phyloP scores from a whole-genome alignment of 345 rosid species.

The Populus pruinosa region DNA sequence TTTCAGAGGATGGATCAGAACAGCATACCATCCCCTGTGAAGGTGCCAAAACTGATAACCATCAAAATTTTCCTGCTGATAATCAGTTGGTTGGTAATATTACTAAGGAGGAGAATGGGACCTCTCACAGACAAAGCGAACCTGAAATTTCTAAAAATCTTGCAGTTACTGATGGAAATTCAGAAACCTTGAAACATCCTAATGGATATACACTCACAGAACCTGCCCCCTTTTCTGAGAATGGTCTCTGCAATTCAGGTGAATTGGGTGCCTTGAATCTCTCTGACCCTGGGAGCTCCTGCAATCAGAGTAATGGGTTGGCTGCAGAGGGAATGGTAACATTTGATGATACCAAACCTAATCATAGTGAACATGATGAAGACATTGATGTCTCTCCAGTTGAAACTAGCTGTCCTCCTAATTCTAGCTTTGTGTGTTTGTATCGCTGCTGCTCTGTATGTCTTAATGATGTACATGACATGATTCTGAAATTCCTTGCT shows the following conservation, averaged over 20 bases:
- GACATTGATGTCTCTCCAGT: conserved; percentile 14
- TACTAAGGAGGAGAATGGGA: conserved; percentile 35
- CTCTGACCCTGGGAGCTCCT: conserved; percentile 12
- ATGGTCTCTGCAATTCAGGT: conserved; percentile 26
- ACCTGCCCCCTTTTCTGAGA: conserved; percentile 16
- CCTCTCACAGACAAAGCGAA: conserved; percentile 23
- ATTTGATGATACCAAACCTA: conserved; percentile 19
- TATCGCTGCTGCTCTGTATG: conserved; percentile 73
- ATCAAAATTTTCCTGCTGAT: conserved; percentile 35
- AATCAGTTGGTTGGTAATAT: conserved; percentile 11
- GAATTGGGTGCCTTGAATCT: conserved; percentile 13
- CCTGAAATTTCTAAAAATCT: conserved; percentile 16
- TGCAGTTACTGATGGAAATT: conserved; percentile 21
- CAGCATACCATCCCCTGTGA: conserved; percentile 16
- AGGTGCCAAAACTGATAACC: conserved; percentile 11
- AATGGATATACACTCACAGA: conserved; percentile 25
- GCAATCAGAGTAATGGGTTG: conserved; percentile 24
- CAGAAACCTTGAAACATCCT: conserved; percentile 19
- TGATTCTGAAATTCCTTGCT: conserved; percentile 49
- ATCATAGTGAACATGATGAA: conserved; percentile 17
- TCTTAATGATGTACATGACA: conserved; percentile 39
- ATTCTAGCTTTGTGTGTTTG: conserved; percentile 39
- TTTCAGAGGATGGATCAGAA: conserved; percentile 22
- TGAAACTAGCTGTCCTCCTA: conserved; percentile 23
- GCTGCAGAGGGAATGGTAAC: conserved; percentile 3